Evolutionary conservation across 148 eudicot genomes (phyloP).

Genomic region (Vaccinium myrtillus): DNA sequence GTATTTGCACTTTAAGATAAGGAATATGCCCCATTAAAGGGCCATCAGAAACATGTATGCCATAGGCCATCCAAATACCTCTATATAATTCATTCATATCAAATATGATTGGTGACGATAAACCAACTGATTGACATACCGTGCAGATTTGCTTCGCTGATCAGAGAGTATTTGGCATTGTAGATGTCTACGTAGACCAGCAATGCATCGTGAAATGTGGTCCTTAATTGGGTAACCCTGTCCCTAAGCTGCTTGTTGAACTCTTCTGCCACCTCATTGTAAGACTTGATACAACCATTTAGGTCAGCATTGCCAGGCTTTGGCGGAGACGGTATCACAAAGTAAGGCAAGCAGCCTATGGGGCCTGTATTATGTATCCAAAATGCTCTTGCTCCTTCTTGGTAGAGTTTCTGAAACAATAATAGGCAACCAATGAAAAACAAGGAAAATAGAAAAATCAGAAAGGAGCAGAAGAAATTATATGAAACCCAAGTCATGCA

Average conservation of each 20-base stretch:
- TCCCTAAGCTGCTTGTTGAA: conserved; percentile 25
- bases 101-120: not conserved
- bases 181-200: conserved; percentile 24
- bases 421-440: not conserved
- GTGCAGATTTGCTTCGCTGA: conserved; percentile 16
- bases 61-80: not conserved
- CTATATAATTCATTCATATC: not conserved
- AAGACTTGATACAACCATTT: conserved; percentile 11
- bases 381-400: conserved; percentile 34
- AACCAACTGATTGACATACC: conserved; percentile 12
- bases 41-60: not conserved
- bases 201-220: conserved; percentile 10
- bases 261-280: conserved; percentile 22
- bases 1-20: not conserved
- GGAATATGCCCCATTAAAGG: not conserved
- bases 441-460: not conserved
- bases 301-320: conserved; percentile 20
- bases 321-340: conserved; percentile 21
- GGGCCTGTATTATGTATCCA: conserved; percentile 49
- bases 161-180: conserved; percentile 20
- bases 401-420: conserved; percentile 28
- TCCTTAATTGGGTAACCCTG: conserved; percentile 13
- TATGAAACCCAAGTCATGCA: not conserved
- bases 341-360: conserved; percentile 38
- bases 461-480: not conserved